Evolutionary conservation across 345 rosid species (phyloP).

Genomic region (Draba incana): DNA sequence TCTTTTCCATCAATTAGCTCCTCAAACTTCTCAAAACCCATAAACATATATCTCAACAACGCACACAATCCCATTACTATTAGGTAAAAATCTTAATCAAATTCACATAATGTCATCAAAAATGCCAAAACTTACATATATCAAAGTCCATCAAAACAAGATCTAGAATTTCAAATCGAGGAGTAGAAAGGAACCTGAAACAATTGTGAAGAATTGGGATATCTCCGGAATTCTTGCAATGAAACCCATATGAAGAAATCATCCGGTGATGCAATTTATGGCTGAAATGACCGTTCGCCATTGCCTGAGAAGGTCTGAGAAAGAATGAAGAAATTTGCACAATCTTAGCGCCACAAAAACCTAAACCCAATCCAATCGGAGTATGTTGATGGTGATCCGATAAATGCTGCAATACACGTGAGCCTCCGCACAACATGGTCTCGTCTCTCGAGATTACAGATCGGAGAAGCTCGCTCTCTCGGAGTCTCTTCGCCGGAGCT

Average conservation of each 20-base stretch:
- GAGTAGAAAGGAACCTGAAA: constrained; percentile 53
- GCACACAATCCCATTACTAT: not conserved
- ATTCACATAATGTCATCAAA: not conserved
- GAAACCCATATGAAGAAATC: constrained; percentile 47
- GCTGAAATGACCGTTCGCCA: constrained; percentile 27
- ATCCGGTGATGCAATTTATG: constrained; percentile 42
- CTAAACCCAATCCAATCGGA: constrained; percentile 46
- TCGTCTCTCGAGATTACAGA: constrained; percentile 8
- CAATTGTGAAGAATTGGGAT: constrained; percentile 54
- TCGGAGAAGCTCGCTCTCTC: constrained; percentile 19
- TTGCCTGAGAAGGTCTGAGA: constrained; percentile 46
- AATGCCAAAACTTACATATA: not conserved
- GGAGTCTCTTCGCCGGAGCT: constrained; percentile 38
- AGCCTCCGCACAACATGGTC: constrained; percentile 69
- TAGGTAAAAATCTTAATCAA: not conserved
- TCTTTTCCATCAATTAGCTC: constrained; percentile 3
- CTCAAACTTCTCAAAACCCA: constrained; percentile 1
- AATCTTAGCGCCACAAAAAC: constrained; percentile 52
- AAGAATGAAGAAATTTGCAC: constrained; percentile 56
- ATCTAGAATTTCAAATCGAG: not conserved
- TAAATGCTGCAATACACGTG: constrained; percentile 65
- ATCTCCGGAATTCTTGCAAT: constrained; percentile 51
- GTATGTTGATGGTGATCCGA: constrained; percentile 46
- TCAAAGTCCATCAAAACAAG: not conserved
- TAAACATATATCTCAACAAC: constrained; percentile 5